phyloP scores from a whole-genome alignment of 179 eudicot genomes.

The Drosera spatulata region DNA sequence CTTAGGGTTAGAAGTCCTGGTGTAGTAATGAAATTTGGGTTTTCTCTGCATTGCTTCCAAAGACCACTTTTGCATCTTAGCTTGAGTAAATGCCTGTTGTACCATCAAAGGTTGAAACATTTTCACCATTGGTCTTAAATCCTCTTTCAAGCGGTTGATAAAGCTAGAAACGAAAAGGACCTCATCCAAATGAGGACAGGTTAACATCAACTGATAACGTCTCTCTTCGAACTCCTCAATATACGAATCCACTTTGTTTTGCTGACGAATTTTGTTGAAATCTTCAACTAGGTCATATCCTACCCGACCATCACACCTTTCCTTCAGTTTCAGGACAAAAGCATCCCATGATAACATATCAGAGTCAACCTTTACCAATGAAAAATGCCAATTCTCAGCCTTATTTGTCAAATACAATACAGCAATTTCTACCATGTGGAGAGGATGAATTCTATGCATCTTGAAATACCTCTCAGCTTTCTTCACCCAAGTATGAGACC shows the following conservation, averaged over 20 bases:
- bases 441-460: no score
- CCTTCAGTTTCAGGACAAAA: no score
- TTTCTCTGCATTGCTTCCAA: neutral
- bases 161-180: neutral
- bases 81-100: neutral
- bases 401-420: no score
- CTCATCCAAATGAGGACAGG: neutral
- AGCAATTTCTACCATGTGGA: no score
- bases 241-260: no score
- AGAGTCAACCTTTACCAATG: no score
- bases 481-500: no score
- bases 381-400: no score
- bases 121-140: neutral
- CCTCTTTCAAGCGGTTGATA: neutral
- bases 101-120: neutral
- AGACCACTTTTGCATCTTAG: neutral
- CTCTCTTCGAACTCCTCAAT: neutral
- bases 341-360: no score
- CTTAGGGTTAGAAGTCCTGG: neutral
- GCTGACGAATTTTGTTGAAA: neutral
- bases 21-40: neutral
- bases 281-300: constrained; percentile 1
- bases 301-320: no score
- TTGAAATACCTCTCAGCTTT: no score
- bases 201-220: neutral